phyloP scores from a whole-genome alignment of 371 early-diverging fungal genomes.

The Apophysomyces variabilis region DNA sequence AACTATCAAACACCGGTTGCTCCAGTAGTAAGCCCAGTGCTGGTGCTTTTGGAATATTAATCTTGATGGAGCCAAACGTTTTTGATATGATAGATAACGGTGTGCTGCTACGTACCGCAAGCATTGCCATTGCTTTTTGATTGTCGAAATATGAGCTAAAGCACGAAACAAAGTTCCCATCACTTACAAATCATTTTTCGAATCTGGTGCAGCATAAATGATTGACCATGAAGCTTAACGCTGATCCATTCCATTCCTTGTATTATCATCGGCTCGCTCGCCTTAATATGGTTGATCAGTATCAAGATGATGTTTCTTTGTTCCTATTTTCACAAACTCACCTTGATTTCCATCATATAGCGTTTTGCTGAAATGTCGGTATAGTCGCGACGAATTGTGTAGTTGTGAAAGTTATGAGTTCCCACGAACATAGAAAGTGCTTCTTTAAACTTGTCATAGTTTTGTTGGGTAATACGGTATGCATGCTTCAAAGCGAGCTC shows the following conservation, averaged over 20 bases:
- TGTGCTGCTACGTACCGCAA: constrained; percentile 76
- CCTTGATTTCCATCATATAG: constrained; percentile 78
- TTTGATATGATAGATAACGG: constrained; percentile 66
- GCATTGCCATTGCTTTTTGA: constrained; percentile 71
- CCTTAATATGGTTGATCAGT: constrained; percentile 33
- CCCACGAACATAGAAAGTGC: constrained; percentile 84
- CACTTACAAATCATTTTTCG: constrained; percentile 96
- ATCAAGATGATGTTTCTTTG: background rate
- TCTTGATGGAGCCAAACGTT: constrained; percentile 66
- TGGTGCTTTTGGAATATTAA: constrained; percentile 99
- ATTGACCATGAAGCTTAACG: constrained; percentile 94
- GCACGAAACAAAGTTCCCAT: too few relatives aligned
- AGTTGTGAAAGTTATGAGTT: constrained; percentile 97
- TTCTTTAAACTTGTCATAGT: constrained; percentile 62
- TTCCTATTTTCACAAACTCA: constrained; percentile 25
- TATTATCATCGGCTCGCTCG: constrained; percentile 75
- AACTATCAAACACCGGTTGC: constrained; percentile 70
- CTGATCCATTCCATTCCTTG: constrained; percentile 91
- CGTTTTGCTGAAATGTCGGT: constrained; percentile 82
- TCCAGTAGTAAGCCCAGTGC: constrained; percentile 95
- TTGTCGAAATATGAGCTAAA: background rate
- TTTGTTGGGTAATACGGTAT: constrained; percentile 65
- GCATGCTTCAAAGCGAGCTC: constrained; percentile 53
- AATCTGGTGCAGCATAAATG: constrained; percentile 99
- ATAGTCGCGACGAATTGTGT: constrained; percentile 82